These are phyloP conservation scores for Colletotrichum sansevieriae DNA, from an alignment of 2,329 filamentous ascomycete genomes.

Conservation along the genomic window DNA sequence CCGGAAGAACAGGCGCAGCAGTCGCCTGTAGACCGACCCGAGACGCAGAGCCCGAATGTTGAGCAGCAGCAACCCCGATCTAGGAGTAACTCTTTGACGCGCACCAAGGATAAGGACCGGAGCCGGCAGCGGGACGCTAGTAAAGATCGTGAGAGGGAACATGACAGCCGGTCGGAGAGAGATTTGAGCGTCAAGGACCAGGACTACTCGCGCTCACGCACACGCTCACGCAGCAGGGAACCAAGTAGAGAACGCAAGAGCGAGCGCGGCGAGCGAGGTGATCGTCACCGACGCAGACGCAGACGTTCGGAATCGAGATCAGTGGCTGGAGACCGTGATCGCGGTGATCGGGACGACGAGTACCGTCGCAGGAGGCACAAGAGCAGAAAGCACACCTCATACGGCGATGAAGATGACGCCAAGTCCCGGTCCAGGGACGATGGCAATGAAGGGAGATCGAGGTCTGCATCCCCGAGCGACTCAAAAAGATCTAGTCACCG, in stretches of 20 bases:
- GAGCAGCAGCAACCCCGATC: slow-evolving; percentile 55
- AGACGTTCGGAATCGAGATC: slow-evolving; percentile 67
- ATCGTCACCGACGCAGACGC: slow-evolving; percentile 59
- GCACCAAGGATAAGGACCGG: slow-evolving; percentile 52
- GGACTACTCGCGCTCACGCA: slow-evolving; percentile 51
- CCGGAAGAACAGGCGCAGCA: slow-evolving; percentile 51
- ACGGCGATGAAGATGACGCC: slow-evolving; percentile 61
- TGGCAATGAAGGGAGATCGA: slow-evolving; percentile 67
- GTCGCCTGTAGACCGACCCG: slow-evolving; percentile 45
- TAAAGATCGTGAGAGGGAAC: slow-evolving; percentile 50
- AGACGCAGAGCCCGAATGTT: slow-evolving; percentile 50
- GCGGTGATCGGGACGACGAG: slow-evolving; percentile 60
- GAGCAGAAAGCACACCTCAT: slow-evolving; percentile 55
- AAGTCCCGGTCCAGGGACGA: slow-evolving; percentile 51
- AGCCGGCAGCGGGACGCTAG: slow-evolving; percentile 51
- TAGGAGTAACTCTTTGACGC: slow-evolving; percentile 62
- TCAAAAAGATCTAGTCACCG: slow-evolving; percentile 70
- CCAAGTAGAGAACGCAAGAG: slow-evolving; percentile 61
- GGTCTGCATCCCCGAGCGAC: slow-evolving; percentile 74
- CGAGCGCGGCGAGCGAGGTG: slow-evolving; percentile 53
- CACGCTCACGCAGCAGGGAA: slow-evolving; percentile 52
- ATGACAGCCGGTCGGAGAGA: slow-evolving; percentile 46
- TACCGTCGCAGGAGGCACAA: slow-evolving; percentile 66
- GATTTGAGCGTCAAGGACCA: slow-evolving; percentile 42
- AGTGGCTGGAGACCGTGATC: slow-evolving; percentile 51